Base-by-base conservation (phyloP, 371 early-diverging fungal genomes). In the Circinella minor region DNA sequence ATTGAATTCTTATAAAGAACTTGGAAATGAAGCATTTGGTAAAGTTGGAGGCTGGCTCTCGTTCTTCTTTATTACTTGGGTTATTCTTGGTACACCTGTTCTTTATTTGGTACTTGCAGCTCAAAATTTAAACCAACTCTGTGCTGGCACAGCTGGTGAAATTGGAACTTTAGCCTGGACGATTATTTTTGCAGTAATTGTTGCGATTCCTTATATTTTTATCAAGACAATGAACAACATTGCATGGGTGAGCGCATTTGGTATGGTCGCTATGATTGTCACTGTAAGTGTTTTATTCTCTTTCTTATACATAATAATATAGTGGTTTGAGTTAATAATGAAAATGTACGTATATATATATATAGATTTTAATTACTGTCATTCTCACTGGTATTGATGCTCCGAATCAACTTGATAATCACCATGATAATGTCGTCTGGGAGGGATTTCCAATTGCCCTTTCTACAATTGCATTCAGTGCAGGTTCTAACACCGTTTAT, bases 401-500 rank as follows among this genome's bases (percentile, higher is more conserved):
- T 9, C 43, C 43, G 1, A 71, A 77, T 27, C 64, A 69, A 7
- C 64, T 69, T 0, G 14, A 62, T n/a, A 36, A 66, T 0, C 85
- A 86, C 65, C 43, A 63, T 27, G 74, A 84, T 49, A 47, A 73
- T 48, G 86, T 81, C 48, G 81, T 86, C 39, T 82, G 81, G 76
- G 71, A 80, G n/a, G 83, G 86, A 62, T 79, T 90, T 54, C 88
- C 90, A 3, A 71, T 85, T 9, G 85, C 90, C 1, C 69, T 90
- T 4, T 82, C 86, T 46, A 89, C 90, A 7, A 90, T 94, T 46
- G 91, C 90, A 61, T 92, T 93, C 72, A 86, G 88, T 71, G 93
- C 90, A 67, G 93, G 94, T 67, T 94, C 93, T 55, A 94, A 93
- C 70, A 87, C 90, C 27, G 88, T 93, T 61, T 94, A 91, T 63